These are phyloP conservation scores for Penicillium sp. DNA, from an alignment of 2,329 filamentous ascomycete genomes.

Conservation along the genomic window DNA sequence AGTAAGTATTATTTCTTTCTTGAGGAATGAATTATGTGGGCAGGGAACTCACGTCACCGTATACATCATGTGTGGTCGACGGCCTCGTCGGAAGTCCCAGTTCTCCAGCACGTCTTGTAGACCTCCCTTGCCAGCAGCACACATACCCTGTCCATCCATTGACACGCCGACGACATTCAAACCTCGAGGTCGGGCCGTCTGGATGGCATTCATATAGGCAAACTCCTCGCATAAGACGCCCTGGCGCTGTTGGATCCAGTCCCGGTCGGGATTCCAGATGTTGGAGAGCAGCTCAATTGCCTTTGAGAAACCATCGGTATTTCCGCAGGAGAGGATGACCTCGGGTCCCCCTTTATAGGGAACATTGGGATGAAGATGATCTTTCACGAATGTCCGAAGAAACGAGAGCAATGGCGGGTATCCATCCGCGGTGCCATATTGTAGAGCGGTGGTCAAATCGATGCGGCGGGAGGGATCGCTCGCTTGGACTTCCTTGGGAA, in stretches of 20 bases:
- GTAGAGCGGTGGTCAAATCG: slow-evolving; percentile 78
- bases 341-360: slow-evolving; percentile 79
- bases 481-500: slow-evolving; percentile 70
- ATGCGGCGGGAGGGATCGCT: slow-evolving; percentile 70
- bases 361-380: slow-evolving; percentile 78
- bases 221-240: slow-evolving; percentile 80
- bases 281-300: slow-evolving; percentile 75
- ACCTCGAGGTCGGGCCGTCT: slow-evolving; percentile 68
- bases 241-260: slow-evolving; percentile 71
- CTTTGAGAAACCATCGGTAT: slow-evolving; percentile 85
- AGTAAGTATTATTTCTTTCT: not conserved
- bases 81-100: slow-evolving; percentile 77
- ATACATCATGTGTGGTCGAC: slow-evolving; percentile 82
- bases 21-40: not conserved
- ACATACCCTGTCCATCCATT: slow-evolving; percentile 80
- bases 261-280: slow-evolving; percentile 71
- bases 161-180: slow-evolving; percentile 74
- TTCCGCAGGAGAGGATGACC: slow-evolving; percentile 77
- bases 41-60: slow-evolving; percentile 74
- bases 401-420: slow-evolving; percentile 80
- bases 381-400: slow-evolving; percentile 74
- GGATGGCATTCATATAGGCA: slow-evolving; percentile 76
- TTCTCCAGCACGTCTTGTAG: slow-evolving; percentile 77
- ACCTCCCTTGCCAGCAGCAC: slow-evolving; percentile 72
- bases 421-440: slow-evolving; percentile 83